Base-by-base conservation (phyloP, 768 basidiomycete species). In the Mycena crocata region DNA sequence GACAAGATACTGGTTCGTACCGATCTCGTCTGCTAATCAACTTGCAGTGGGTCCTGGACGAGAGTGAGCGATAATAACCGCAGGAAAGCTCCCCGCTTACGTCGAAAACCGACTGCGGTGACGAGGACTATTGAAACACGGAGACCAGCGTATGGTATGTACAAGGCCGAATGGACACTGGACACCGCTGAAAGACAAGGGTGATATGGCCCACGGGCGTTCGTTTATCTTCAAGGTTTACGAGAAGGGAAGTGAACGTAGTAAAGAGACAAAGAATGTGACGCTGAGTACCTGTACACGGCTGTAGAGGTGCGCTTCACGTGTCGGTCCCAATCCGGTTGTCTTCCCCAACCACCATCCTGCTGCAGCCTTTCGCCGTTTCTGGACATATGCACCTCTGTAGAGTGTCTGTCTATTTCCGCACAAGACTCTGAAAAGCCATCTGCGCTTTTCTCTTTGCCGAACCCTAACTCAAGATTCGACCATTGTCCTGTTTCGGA, bases 81-180 rank as follows among this genome's bases (percentile, higher is more conserved):
- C n/a, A 40, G 12, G 46, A 49, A 23, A n/a, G 3, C 13, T 15
- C 17, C 15, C 23, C 1, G 48, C 34, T 23, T 32, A 57, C 63
- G 48, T 50, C 32, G 63, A 64, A 51, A 49, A 40, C 63, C 23
- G 48, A 51, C 42, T 46, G 40, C n/a, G 51, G 50, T 34, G 37
- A 60, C 37, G 48, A 62, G 40, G 42, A 31, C n/a, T n/a, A n/a
- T n/a, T n/a, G n/a, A n/a, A n/a, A n/a, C n/a, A n/a, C n/a, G n/a
- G n/a, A n/a, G n/a, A n/a, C n/a, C n/a, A n/a, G 35, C 35, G 15
- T 15, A 8, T 15, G 35, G 15, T 15, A 15, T 37, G 15, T 37
- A 37, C 35, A 37, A 37, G 35, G 35, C 8, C 35, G 35, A 13
- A 23, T 46, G 45, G 45, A 14, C 45, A 26, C 45, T 46, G 45